Evolutionary conservation across 139 green algal species (phyloP).

Genomic region (Deuterostichococcus epilithicus): DNA sequence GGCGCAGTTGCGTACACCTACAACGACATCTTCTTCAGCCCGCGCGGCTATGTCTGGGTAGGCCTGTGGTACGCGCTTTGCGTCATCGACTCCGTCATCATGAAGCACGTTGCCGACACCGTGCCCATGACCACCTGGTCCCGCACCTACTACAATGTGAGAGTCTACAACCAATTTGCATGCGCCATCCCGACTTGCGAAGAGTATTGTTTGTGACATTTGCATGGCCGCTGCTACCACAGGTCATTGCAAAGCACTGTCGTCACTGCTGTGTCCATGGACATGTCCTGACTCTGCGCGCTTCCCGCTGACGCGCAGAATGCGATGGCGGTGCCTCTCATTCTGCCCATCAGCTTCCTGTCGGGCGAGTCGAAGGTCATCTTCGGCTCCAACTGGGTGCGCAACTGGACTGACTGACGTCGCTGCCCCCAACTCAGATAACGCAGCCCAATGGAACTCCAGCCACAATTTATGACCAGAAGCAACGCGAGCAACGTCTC

Average conservation of each 20-base stretch:
- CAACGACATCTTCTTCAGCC: conserved; percentile 17
- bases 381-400: background rate
- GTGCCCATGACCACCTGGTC: conserved; percentile 70
- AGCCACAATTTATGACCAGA: no score
- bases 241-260: background rate
- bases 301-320: conserved; percentile 18
- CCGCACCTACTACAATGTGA: conserved; percentile 60
- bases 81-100: conserved; percentile 62
- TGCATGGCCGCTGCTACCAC: no score
- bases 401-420: no score
- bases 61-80: conserved; percentile 54
- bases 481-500: no score
- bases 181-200: background rate
- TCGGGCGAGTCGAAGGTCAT: conserved; percentile 9
- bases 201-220: no score
- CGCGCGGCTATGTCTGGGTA: conserved; percentile 28
- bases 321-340: conserved; percentile 24
- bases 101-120: conserved; percentile 73
- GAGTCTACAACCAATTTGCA: background rate
- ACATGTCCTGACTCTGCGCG: background rate
- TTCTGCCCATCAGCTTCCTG: conserved; percentile 16
- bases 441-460: no score
- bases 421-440: no score
- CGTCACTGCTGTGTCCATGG: background rate
- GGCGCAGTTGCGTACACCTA: conserved; percentile 9